These are phyloP conservation scores for Nitzschia putrida DNA, from an alignment of 108 stramenopile genomes.

Conservation along the genomic window DNA sequence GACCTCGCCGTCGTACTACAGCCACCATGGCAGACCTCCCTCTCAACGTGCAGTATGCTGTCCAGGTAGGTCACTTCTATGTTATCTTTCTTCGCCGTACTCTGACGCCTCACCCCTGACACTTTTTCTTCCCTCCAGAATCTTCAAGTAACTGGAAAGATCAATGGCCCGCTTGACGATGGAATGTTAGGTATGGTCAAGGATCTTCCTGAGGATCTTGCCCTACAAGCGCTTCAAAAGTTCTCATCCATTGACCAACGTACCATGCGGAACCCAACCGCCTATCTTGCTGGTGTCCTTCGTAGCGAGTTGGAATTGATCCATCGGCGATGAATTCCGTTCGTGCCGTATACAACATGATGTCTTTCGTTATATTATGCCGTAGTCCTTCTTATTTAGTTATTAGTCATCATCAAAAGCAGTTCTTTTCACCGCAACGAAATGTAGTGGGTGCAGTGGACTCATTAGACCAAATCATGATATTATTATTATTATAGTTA, in stretches of 20 bases:
- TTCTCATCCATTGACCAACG: constrained; percentile 67
- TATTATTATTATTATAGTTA: no score
- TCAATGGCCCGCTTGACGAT: constrained; percentile 61
- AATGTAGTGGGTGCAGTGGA: no score
- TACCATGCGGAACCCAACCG: constrained; percentile 71
- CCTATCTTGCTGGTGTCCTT: constrained; percentile 73
- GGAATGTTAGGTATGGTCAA: constrained; percentile 72
- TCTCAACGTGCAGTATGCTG: constrained; percentile 55
- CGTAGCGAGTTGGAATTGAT: constrained; percentile 68
- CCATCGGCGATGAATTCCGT: constrained; percentile 42
- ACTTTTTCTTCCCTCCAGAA: constrained; percentile 35
- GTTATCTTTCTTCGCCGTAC: background rate
- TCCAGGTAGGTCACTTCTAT: constrained; percentile 54
- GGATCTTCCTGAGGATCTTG: constrained; percentile 67
- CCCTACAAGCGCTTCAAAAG: constrained; percentile 61
- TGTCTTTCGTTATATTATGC: no score
- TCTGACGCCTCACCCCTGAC: background rate
- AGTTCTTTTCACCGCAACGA: no score
- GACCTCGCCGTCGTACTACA: constrained; percentile 33
- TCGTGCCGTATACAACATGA: background rate
- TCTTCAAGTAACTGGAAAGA: constrained; percentile 69
- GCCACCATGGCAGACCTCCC: constrained; percentile 63
- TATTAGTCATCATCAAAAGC: no score
- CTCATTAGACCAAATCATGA: no score
- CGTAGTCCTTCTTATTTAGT: no score